These are phyloP conservation scores for Populus simonii DNA, from an alignment of 345 rosid genomes.

Conservation along the genomic window DNA sequence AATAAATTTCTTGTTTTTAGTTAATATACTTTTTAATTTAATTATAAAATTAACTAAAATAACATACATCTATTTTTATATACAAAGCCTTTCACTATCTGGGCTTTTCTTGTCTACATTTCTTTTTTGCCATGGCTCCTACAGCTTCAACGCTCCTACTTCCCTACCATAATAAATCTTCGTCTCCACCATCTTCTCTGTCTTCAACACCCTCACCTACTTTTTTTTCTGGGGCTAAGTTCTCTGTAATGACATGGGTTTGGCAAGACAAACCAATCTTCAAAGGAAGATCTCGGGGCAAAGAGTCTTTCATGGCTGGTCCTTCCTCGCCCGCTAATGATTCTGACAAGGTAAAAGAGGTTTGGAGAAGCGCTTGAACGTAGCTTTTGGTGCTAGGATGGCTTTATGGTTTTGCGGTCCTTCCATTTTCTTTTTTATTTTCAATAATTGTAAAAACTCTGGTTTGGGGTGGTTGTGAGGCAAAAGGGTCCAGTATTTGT, in stretches of 20 bases:
- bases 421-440: neutral
- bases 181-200: slow-evolving; percentile 10
- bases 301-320: slow-evolving; percentile 3
- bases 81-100: neutral
- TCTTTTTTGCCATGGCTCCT: slow-evolving; percentile 41
- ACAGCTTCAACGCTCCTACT: slow-evolving; percentile 68
- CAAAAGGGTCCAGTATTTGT: no score
- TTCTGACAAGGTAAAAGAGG: slow-evolving; percentile 37
- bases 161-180: slow-evolving; percentile 18
- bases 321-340: slow-evolving; percentile 15
- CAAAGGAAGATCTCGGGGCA: slow-evolving; percentile 3
- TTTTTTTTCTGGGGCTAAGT: slow-evolving; percentile 10
- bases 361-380: slow-evolving; percentile 46
- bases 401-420: neutral
- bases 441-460: neutral
- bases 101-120: neutral
- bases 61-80: neutral
- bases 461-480: no score
- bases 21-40: no score
- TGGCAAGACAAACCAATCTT: neutral
- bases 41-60: no score
- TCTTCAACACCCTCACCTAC: neutral
- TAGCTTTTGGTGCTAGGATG: slow-evolving; percentile 31
- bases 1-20: no score
- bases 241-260: slow-evolving; percentile 21